Evolutionary conservation across 2,329 filamentous ascomycete species (phyloP), one percentile per base, ranked within the genome.

Genomic region (Sporothrix inflata): DNA sequence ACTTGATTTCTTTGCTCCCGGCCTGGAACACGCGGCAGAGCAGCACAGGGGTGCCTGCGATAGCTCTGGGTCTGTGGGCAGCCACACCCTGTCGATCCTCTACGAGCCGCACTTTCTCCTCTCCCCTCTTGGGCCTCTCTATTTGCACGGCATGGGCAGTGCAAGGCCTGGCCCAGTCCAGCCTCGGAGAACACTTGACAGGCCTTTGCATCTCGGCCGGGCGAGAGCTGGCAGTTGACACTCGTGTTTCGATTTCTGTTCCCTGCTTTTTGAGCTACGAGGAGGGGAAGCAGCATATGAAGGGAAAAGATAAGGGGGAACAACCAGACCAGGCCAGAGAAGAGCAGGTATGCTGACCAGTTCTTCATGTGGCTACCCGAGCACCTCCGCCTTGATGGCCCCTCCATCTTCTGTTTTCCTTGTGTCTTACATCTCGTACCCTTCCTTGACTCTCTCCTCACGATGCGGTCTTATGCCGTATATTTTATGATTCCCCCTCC

Each of bases 351-450:
- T 65, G 69, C 34, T 71, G 69, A 71, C 69, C 47, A 45, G 30
- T 55, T 66, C 60, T 66, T 71, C 69, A 66, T 71, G 69, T 66
- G 69, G 69, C 69, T 71, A 34, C 60, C 69, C 69, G 69, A 65
- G 5, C 51, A 16, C 40, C 55, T 53, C 42, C 27, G 55, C n/a
- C 27, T n/a, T n/a, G 30, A 42, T 16, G 40, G 27, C 30, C 38
- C 12, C 49, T 38, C 61, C 30, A 38, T 51, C 19, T 51, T 40
- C 6, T n/a, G 6, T 5, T 49, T n/a, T 9, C 7, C 19, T 1
- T 8, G 19, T 45, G 12, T 1, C 34, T 38, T 3, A 30, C 53
- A n/a, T n/a, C n/a, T n/a, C n/a, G n/a, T n/a, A n/a, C n/a, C n/a
- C n/a, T n/a, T n/a, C 53, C 24, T 61, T 12, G 38, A 9, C 21